Evolutionary conservation across 441 rosid genomes (phyloP).

Genomic region (Populus trichocarpa): DNA sequence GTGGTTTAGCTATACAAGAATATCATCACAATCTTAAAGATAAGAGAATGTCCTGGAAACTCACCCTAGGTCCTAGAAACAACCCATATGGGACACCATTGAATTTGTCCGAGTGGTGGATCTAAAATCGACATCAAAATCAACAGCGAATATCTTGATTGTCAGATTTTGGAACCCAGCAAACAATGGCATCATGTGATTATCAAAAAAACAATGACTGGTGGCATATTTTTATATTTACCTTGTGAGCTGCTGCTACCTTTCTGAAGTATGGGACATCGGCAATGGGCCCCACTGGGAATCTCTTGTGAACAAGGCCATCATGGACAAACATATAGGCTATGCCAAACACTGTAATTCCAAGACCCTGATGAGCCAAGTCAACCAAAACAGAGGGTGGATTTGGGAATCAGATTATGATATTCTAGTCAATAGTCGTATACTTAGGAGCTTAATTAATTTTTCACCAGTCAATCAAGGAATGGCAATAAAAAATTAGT

Average conservation of each 20-base stretch:
- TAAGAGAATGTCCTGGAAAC: background rate
- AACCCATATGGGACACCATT: conserved; percentile 89
- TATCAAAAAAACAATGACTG: background rate
- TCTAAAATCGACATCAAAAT: conserved; percentile 39
- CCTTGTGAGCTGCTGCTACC: conserved; percentile 66
- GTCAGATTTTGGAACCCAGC: conserved; percentile 16
- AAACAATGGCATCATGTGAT: background rate
- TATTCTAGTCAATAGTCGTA: background rate
- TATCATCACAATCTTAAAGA: background rate
- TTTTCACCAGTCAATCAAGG: background rate
- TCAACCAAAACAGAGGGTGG: background rate
- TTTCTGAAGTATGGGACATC: conserved; percentile 49
- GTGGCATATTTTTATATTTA: conserved; percentile 3
- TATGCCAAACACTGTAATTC: conserved; percentile 60
- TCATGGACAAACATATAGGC: conserved; percentile 75
- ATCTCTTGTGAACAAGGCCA: conserved; percentile 65
- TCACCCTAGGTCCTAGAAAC: conserved; percentile 86
- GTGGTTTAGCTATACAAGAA: background rate
- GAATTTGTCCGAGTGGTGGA: conserved; percentile 93
- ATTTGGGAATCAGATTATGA: background rate
- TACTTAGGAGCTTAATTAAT: background rate
- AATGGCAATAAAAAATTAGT: background rate
- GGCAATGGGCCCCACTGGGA: conserved; percentile 58
- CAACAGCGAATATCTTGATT: conserved; percentile 1
- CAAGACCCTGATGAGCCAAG: conserved; percentile 41